Evolutionary conservation across 805 yeast genomes (phyloP), one percentile per base, ranked within the genome.

Genomic region (Candida orba): DNA sequence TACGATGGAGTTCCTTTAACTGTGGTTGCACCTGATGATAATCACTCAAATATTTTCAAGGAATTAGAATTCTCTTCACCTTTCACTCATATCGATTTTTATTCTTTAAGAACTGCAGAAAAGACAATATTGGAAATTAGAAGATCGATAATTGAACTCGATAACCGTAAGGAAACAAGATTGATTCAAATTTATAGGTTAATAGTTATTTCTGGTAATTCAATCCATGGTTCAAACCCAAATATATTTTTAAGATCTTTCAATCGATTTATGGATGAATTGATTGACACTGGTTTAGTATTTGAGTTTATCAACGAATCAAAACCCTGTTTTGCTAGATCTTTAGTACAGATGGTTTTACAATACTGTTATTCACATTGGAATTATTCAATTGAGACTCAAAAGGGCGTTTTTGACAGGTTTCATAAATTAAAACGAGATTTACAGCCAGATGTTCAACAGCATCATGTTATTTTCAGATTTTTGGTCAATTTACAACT

Each of bases 331-430:
- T 42, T 59, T 6, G 57, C 65, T 14, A 54, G 62, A 37, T 50
- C 65, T 1, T 39, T 73, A 18, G 37, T 71, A 12, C 79, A 74
- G 29, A 53, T 68, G 53, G 46, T 73, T 3, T 52, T 74, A 15
- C 65, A 62, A 39, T 75, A 72, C 48, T 69, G 75, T 43, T 69
- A 71, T 57, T 58, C 65, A 9, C 75, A 73, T 46, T 74, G 75
- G 76, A 53, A 54, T 20, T 69, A 58, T 44, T 43, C 47, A 7
- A 37, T 39, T 5, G 35, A 36, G 8, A 46, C 57, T 8, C 54
- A 59, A 22, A 30, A 51, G 2, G 22, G 40, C 1, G 45, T 46
- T 9, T 42, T 64, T 8, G 46, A 46, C 7, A 52, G 49, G 35
- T 67, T 67, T 41, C 37, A 48, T 12, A 48, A 45, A 4, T 71